Conservation (phyloP, 2,329 filamentous ascomycete species). For the Colletotrichum coccodes region DNA sequence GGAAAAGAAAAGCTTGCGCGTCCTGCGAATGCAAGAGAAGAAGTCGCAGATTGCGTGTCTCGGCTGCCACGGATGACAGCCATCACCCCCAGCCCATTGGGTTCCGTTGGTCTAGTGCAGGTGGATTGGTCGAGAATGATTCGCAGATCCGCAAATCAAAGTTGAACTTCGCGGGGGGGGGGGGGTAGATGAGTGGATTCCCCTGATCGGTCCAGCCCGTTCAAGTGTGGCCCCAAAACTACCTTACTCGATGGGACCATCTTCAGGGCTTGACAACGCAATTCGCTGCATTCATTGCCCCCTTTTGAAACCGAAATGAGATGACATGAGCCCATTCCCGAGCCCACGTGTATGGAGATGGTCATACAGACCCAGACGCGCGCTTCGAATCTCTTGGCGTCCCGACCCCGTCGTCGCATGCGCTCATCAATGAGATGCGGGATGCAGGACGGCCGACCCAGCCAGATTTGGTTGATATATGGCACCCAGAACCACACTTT, state of each 20-base stretch:
- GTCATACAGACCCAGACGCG: slow-evolving; percentile 18
- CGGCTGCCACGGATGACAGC: background rate
- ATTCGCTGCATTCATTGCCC: background rate
- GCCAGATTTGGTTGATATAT: background rate
- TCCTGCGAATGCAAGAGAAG: background rate
- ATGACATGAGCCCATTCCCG: slow-evolving; percentile 32
- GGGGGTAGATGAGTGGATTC: slow-evolving; percentile 1
- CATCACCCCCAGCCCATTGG: background rate
- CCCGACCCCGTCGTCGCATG: background rate
- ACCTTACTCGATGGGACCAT: slow-evolving; percentile 15
- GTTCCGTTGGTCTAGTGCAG: background rate
- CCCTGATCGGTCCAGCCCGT: slow-evolving; percentile 19
- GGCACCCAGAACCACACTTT: background rate
- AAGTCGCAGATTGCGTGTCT: background rate
- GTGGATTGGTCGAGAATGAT: background rate
- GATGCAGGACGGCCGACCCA: background rate
- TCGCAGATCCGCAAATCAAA: slow-evolving; percentile 29
- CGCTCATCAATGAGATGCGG: background rate
- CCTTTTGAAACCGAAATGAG: slow-evolving; percentile 29
- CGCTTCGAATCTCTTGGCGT: slow-evolving; percentile 19
- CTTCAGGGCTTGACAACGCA: background rate
- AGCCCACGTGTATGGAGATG: slow-evolving; percentile 18
- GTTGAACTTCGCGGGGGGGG: background rate
- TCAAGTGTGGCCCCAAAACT: slow-evolving; percentile 14
- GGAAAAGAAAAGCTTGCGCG: background rate